Percentiles rank a stretch among this genome's conserved stretches.
Evolutionary conservation across 139 green algal genomes (phyloP).

Genomic region (Tetraselmis chui): DNA sequence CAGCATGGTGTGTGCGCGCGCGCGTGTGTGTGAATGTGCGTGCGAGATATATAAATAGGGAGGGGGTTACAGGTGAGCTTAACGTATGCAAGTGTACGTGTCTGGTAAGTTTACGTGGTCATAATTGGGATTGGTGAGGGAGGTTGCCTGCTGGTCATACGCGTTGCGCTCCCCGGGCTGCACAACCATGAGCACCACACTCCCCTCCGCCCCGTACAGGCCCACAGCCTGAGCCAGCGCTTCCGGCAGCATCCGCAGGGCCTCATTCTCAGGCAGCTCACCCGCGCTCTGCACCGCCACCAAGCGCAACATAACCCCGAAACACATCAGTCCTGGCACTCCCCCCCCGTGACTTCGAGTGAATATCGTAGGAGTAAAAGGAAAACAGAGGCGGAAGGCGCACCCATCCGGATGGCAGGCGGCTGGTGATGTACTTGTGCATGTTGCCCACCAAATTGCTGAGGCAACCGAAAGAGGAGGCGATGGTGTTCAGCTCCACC

Average conservation of each 20-base stretch:
- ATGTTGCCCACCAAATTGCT: constrained; percentile 20
- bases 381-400: no score
- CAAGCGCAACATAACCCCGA: no score
- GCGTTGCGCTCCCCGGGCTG: constrained; percentile 86
- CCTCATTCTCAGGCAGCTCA: constrained; percentile 62
- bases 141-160: constrained; percentile 90
- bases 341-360: no score
- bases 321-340: no score
- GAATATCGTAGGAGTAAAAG: no score
- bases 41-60: no score
- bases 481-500: constrained; percentile 98
- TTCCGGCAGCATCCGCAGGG: constrained; percentile 43
- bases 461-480: constrained; percentile 80
- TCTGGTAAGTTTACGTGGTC: no score
- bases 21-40: no score
- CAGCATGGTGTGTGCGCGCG: no score
- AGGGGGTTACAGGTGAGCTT: no score
- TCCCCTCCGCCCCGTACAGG: constrained; percentile 16
- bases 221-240: constrained; percentile 46
- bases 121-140: no score
- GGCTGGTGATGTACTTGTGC: constrained; percentile 17
- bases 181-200: constrained; percentile 88
- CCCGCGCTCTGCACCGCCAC: neutral
- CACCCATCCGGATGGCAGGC: neutral
- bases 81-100: no score